Percentiles rank a stretch among this genome's conserved stretches.
These are phyloP conservation scores for Pseudopithomyces chartarum DNA, from an alignment of 2,329 filamentous ascomycete species.

Conservation along the genomic window DNA sequence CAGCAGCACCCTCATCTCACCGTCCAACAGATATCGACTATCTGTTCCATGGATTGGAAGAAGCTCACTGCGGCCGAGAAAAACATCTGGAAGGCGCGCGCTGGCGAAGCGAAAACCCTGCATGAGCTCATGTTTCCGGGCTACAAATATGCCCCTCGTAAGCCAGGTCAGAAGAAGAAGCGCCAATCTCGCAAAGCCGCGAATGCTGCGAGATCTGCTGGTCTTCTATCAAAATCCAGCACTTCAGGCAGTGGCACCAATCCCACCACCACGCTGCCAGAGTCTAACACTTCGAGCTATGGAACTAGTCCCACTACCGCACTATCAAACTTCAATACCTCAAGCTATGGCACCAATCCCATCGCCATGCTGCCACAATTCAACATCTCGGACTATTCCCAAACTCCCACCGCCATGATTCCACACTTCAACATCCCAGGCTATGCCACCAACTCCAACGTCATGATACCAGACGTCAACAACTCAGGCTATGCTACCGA, in stretches of 20 bases:
- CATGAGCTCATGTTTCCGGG: slow-evolving; percentile 27
- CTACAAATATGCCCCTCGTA: slow-evolving; percentile 34
- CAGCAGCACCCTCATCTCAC: slow-evolving; percentile 18
- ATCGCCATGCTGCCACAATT: too few relatives aligned
- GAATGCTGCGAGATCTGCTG: slow-evolving; percentile 14
- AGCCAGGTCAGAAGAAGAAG: slow-evolving; percentile 35
- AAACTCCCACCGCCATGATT: too few relatives aligned
- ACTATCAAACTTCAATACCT: too few relatives aligned
- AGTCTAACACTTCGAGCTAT: too few relatives aligned
- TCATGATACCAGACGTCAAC: too few relatives aligned
- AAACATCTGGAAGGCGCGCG: slow-evolving; percentile 20
- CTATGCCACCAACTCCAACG: too few relatives aligned
- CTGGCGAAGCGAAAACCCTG: slow-evolving; percentile 23
- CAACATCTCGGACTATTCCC: too few relatives aligned
- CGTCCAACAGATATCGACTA: slow-evolving; percentile 29
- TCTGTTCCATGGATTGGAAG: slow-evolving; percentile 24
- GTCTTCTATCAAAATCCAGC: not conserved
- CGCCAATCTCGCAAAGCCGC: slow-evolving; percentile 30
- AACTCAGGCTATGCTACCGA: too few relatives aligned
- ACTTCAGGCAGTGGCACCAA: not conserved
- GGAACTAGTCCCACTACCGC: too few relatives aligned
- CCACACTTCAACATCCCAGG: too few relatives aligned
- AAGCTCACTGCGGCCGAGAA: slow-evolving; percentile 18
- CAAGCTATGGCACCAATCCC: too few relatives aligned
- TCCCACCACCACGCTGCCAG: too few relatives aligned